phyloP scores from a whole-genome alignment of 768 basidiomycete genomes.

The Rhodocollybia butyracea region DNA sequence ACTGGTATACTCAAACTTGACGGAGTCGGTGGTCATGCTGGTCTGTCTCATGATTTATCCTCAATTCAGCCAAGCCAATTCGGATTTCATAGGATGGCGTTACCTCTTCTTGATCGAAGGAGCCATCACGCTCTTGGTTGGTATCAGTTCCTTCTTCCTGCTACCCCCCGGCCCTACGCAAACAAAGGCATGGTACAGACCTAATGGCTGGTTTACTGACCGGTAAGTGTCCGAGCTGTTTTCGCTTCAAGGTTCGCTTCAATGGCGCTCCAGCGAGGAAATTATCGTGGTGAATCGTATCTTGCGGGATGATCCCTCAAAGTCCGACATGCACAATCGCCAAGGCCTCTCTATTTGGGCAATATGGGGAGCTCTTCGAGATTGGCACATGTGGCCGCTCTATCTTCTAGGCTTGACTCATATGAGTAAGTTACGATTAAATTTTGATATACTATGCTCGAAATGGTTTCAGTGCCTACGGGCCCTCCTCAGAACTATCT shows the following conservation, averaged over 20 bases:
- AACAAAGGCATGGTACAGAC: conserved; percentile 56
- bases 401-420: conserved; percentile 55
- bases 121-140: conserved; percentile 45
- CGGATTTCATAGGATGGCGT: no score
- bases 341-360: conserved; percentile 49
- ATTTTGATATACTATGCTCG: not conserved
- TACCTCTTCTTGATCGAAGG: conserved; percentile 39
- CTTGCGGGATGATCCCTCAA: conserved; percentile 62
- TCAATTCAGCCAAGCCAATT: no score
- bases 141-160: conserved; percentile 48
- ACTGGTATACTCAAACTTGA: conserved; percentile 57
- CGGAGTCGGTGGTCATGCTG: conserved; percentile 48
- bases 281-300: conserved; percentile 63
- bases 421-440: conserved; percentile 27
- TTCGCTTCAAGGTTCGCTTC: not conserved
- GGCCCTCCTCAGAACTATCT: conserved; percentile 61
- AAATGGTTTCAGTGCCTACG: conserved; percentile 42
- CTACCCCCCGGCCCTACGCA: conserved; percentile 65
- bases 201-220: conserved; percentile 65
- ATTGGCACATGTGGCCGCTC: conserved; percentile 66
- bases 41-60: conserved; percentile 62
- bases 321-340: conserved; percentile 72
- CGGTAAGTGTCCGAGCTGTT: conserved; percentile 30
- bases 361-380: conserved; percentile 49
- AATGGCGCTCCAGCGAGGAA: conserved; percentile 41